A percentile compares a stretch with the other conserved stretches of the same genome.
phyloP scores from a whole-genome alignment of 257 asterid genomes.

The Asclepias syriaca region DNA sequence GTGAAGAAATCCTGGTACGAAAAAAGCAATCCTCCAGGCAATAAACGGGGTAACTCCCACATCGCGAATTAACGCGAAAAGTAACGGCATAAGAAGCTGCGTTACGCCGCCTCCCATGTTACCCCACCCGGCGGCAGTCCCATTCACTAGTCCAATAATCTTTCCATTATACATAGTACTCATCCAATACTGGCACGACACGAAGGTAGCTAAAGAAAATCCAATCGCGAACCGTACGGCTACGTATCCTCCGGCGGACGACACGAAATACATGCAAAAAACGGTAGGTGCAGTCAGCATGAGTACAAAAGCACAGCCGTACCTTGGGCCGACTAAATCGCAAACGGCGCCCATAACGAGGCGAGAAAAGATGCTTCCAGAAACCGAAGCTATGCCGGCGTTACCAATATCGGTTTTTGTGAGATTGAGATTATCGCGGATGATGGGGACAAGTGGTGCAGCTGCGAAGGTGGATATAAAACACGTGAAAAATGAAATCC shows the following conservation, averaged over 20 bases:
- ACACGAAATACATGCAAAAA: constrained; percentile 47
- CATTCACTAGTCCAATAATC: constrained; percentile 53
- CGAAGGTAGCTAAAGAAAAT: constrained; percentile 58
- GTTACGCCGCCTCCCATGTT: constrained; percentile 65
- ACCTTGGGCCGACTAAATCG: constrained; percentile 56
- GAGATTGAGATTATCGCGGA: constrained; percentile 52
- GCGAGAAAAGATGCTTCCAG: constrained; percentile 54
- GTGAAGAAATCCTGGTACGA: constrained; percentile 52
- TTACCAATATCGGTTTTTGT: constrained; percentile 45
- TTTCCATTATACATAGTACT: constrained; percentile 49
- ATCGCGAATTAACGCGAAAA: constrained; percentile 31
- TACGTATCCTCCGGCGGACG: constrained; percentile 42
- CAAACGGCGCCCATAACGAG: constrained; percentile 57
- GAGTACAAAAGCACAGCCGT: constrained; percentile 44
- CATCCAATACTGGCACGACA: constrained; percentile 61
- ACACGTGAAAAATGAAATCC: constrained; percentile 59
- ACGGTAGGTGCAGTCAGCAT: constrained; percentile 51
- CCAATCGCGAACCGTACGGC: constrained; percentile 56
- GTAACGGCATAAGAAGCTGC: constrained; percentile 56
- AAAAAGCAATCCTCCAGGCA: constrained; percentile 57
- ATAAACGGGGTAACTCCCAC: constrained; percentile 47
- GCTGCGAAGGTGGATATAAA: constrained; percentile 57
- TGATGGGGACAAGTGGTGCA: constrained; percentile 57
- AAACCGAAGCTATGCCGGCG: constrained; percentile 55
- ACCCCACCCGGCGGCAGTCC: constrained; percentile 63